Conservation (phyloP, 2,329 filamentous ascomycete genomes). For the Penicillium sp. region DNA sequence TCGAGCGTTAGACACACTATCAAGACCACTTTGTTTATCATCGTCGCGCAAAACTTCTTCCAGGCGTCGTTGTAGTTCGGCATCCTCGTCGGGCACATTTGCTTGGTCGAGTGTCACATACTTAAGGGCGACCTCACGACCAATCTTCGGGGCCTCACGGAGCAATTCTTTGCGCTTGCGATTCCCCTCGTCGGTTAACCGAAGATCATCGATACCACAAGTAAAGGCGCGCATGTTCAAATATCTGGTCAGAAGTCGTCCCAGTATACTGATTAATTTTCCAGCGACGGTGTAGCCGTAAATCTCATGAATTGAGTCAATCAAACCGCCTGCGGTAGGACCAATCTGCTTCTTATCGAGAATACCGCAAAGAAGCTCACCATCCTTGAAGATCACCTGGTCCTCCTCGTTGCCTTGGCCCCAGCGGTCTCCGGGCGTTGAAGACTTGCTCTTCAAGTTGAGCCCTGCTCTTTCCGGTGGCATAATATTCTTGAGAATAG, state of each 20-base stretch:
- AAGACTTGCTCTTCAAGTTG: slow-evolving; percentile 78
- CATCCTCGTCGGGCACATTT: slow-evolving; percentile 65
- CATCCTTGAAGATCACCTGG: slow-evolving; percentile 79
- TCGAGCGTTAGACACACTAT: slow-evolving; percentile 78
- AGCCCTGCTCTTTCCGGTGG: slow-evolving; percentile 77
- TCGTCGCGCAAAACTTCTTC: slow-evolving; percentile 93
- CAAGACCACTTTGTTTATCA: slow-evolving; percentile 86
- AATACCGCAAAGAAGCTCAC: slow-evolving; percentile 87
- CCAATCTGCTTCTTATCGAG: slow-evolving; percentile 96
- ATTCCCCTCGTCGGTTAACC: slow-evolving; percentile 82
- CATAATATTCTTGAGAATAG: slow-evolving; percentile 88
- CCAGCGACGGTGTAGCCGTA: slow-evolving; percentile 89
- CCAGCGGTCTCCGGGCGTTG: slow-evolving; percentile 81
- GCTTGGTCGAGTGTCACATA: slow-evolving; percentile 82
- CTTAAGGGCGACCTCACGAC: slow-evolving; percentile 78
- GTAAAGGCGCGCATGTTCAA: slow-evolving; percentile 94
- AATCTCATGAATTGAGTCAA: slow-evolving; percentile 91
- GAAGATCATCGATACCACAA: slow-evolving; percentile 95
- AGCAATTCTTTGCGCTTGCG: slow-evolving; percentile 70
- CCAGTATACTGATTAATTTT: slow-evolving; percentile 85
- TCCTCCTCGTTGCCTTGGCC: slow-evolving; percentile 73
- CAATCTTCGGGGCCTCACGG: slow-evolving; percentile 68
- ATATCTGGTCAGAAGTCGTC: slow-evolving; percentile 84
- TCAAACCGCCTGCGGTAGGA: slow-evolving; percentile 80
- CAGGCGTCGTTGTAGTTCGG: slow-evolving; percentile 75